Evolutionary conservation across 257 asterid species (phyloP).

Genomic region (Eucommia ulmoides): DNA sequence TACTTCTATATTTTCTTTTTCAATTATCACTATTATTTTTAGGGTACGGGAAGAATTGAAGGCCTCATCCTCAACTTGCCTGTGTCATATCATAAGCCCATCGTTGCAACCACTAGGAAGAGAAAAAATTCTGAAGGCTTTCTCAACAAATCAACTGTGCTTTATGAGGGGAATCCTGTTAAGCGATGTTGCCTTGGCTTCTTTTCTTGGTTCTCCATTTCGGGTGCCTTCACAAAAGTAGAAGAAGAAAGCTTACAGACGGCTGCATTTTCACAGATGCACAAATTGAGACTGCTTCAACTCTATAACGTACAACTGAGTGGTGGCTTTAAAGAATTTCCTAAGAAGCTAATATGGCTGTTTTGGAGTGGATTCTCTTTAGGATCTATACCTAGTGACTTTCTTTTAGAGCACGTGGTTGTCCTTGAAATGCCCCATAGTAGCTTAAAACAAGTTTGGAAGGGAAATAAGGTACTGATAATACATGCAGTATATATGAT

Average conservation of each 20-base stretch:
- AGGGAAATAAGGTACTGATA: background rate
- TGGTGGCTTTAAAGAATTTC: background rate
- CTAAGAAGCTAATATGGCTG: background rate
- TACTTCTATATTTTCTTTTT: background rate
- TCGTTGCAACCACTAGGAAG: background rate
- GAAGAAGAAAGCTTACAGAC: background rate
- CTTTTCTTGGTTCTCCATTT: background rate
- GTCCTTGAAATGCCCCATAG: background rate
- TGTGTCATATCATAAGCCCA: background rate
- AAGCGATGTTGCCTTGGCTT: background rate
- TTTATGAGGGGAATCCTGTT: constrained; percentile 1
- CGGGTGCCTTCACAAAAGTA: background rate
- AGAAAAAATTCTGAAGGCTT: constrained; percentile 5
- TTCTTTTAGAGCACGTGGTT: background rate
- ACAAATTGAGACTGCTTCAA: background rate
- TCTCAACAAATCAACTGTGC: constrained; percentile 3
- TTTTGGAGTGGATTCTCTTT: background rate
- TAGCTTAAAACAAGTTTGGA: background rate
- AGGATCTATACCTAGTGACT: background rate
- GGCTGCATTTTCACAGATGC: background rate
- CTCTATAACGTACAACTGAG: background rate
- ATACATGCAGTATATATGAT: background rate
- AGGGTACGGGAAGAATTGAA: constrained; percentile 13
- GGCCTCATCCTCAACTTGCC: constrained; percentile 8
- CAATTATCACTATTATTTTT: background rate